Conservation (phyloP, 169 alveolate species). For the Eimeria sp. region DNA sequence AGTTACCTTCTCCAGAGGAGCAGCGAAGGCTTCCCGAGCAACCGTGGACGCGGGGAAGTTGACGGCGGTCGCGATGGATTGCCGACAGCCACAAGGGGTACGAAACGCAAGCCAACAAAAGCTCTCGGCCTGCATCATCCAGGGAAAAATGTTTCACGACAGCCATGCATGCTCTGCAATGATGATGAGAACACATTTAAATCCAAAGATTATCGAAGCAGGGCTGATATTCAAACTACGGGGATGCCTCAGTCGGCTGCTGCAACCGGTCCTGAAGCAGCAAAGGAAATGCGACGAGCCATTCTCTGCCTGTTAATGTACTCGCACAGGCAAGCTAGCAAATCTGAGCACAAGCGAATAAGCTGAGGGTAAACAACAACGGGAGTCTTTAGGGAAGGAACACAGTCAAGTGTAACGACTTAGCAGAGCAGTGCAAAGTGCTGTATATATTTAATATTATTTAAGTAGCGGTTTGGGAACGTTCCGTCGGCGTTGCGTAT, state of each 20-base stretch:
- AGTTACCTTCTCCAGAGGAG: not conserved
- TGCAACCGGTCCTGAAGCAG: slow-evolving; percentile 65
- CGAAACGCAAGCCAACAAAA: not conserved
- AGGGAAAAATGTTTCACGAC: not conserved
- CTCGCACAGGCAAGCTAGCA: slow-evolving; percentile 78
- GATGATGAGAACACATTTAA: not conserved
- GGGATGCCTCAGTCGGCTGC: slow-evolving; percentile 53
- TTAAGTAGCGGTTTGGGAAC: not conserved
- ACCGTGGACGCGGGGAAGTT: not conserved
- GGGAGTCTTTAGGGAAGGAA: no score
- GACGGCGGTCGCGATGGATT: not conserved
- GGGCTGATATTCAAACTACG: not conserved
- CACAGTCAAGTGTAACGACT: no score
- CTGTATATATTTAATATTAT: not conserved
- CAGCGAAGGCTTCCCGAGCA: not conserved
- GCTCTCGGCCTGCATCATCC: not conserved
- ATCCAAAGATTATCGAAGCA: not conserved
- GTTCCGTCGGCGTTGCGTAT: not conserved
- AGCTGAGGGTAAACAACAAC: not conserved
- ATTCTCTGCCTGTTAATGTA: slow-evolving; percentile 78
- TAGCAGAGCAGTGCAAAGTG: not conserved
- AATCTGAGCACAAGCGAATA: not conserved
- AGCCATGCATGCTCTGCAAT: not conserved
- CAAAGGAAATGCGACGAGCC: slow-evolving; percentile 81
- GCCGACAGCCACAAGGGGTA: not conserved